A percentile compares a stretch with the other conserved stretches of the same genome.
Conservation (phyloP, 768 basidiomycete species). For the Gyrodon lividus region DNA sequence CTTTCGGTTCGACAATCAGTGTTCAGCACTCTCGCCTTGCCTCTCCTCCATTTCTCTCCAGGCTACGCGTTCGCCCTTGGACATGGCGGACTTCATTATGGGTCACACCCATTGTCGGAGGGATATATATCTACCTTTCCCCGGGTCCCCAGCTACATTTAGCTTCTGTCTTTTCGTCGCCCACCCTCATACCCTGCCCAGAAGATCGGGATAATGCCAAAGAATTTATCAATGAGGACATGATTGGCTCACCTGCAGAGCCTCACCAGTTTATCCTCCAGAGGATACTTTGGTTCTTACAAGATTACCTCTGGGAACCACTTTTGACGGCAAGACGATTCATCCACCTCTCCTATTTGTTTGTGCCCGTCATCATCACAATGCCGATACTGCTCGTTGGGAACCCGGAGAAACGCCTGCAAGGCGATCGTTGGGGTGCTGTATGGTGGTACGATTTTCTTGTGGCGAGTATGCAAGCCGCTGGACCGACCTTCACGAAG, state of each 20-base stretch:
- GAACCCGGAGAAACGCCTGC: constrained; percentile 48
- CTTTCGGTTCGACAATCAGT: constrained; percentile 16
- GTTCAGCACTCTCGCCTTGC: constrained; percentile 9
- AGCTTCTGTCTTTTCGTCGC: constrained; percentile 50
- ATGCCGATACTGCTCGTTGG: constrained; percentile 83
- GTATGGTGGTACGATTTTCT: constrained; percentile 97
- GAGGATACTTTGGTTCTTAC: constrained; percentile 48
- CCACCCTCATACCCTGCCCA: constrained; percentile 46
- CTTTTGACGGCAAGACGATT: constrained; percentile 81
- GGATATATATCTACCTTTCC: constrained; percentile 49
- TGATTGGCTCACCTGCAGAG: constrained; percentile 72
- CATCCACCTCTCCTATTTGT: constrained; percentile 76
- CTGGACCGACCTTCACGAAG: constrained; percentile 98
- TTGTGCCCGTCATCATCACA: constrained; percentile 82
- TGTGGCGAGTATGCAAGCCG: constrained; percentile 86
- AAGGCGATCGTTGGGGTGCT: constrained; percentile 87
- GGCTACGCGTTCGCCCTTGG: constrained; percentile 29
- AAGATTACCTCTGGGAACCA: constrained; percentile 75
- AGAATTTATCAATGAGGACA: constrained; percentile 25
- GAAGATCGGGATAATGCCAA: constrained; percentile 11
- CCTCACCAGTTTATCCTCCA: constrained; percentile 45
- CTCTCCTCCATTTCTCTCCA: constrained; percentile 10
- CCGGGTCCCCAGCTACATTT: constrained; percentile 41
- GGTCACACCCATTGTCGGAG: constrained; percentile 58
- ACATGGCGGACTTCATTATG: constrained; percentile 37